phyloP scores from a whole-genome alignment of 2,329 filamentous ascomycete genomes.

The Elsinoe australis region DNA sequence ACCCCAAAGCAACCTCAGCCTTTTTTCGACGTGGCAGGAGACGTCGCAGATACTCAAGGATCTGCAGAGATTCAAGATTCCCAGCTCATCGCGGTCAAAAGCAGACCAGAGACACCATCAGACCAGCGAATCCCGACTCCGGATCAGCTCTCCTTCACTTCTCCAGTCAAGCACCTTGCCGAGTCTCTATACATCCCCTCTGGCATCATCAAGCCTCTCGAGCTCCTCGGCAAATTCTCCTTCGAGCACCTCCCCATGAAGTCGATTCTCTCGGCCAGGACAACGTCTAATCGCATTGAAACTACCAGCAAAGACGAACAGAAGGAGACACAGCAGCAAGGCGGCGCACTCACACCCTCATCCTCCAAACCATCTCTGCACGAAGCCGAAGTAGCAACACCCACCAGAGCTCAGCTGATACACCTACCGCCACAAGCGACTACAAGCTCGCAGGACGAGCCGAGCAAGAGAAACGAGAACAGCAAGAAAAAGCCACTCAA shows the following conservation, averaged over 20 bases:
- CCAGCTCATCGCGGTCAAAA: no score
- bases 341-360: background rate
- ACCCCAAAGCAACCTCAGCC: no score
- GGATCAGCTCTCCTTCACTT: background rate
- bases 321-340: background rate
- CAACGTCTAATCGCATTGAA: no score
- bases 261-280: no score
- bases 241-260: conserved; percentile 3
- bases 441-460: background rate
- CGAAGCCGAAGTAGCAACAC: background rate
- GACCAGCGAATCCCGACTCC: background rate
- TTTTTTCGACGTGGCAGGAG: no score
- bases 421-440: no score
- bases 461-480: background rate
- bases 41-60: no score
- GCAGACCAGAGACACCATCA: background rate
- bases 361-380: background rate
- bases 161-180: conserved; percentile 9
- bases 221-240: conserved; percentile 6
- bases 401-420: background rate
- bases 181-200: background rate
- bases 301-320: background rate
- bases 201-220: background rate
- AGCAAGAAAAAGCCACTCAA: no score
- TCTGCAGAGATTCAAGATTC: no score